A percentile compares a stretch with the other conserved stretches of the same genome.
phyloP scores from a whole-genome alignment of 2,329 filamentous ascomycete species.

The Fusarium camptoceras region DNA sequence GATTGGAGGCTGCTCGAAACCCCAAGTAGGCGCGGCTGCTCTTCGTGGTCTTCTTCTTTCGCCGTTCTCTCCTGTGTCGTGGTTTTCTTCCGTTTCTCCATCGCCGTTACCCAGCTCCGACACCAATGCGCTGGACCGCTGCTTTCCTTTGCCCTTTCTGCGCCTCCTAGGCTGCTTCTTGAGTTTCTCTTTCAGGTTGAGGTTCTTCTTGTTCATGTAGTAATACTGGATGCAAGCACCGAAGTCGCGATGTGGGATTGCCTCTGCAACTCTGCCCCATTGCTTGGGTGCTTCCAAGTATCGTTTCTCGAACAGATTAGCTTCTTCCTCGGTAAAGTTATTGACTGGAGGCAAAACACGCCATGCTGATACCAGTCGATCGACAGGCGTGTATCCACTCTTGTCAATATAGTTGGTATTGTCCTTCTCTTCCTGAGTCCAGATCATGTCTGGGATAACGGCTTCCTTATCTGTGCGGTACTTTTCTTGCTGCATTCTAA shows the following conservation, averaged over 20 bases:
- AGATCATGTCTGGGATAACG: slow-evolving; percentile 76
- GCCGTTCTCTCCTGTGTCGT: slow-evolving; percentile 69
- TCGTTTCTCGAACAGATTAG: slow-evolving; percentile 76
- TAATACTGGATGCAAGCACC: slow-evolving; percentile 88
- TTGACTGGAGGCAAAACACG: slow-evolving; percentile 78
- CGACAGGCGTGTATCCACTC: slow-evolving; percentile 72
- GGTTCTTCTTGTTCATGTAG: slow-evolving; percentile 81
- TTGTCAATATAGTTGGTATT: slow-evolving; percentile 72
- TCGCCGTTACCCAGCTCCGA: slow-evolving; percentile 73
- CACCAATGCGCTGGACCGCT: slow-evolving; percentile 72
- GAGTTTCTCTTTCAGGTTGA: slow-evolving; percentile 81
- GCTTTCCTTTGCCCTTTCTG: slow-evolving; percentile 69
- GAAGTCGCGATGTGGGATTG: slow-evolving; percentile 75
- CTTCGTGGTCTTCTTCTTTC: slow-evolving; percentile 71
- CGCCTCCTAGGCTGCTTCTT: slow-evolving; percentile 71
- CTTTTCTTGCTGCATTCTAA: slow-evolving; percentile 73
- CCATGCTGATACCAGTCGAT: slow-evolving; percentile 76
- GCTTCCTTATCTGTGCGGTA: slow-evolving; percentile 83
- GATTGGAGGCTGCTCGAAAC: slow-evolving; percentile 67
- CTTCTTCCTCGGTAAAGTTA: slow-evolving; percentile 80
- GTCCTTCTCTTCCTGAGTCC: slow-evolving; percentile 69
- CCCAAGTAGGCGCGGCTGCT: slow-evolving; percentile 78
- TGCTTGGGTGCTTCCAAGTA: slow-evolving; percentile 84
- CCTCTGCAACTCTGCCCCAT: slow-evolving; percentile 81
- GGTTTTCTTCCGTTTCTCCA: slow-evolving; percentile 66